Conservation (phyloP, 441 rosid species). For the Croton laevigatus region DNA sequence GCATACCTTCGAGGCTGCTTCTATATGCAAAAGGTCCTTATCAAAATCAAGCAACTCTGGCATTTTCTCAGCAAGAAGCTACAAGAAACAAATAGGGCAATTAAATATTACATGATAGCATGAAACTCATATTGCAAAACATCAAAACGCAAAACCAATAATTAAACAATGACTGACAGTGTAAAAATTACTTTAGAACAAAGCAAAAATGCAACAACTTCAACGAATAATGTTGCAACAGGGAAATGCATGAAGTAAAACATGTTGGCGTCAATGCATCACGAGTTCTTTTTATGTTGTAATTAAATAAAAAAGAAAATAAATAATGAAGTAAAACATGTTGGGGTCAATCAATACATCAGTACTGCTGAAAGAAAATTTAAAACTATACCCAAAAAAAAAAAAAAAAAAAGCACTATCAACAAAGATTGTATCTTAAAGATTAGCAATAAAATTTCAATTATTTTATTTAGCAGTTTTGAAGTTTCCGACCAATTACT, state of each 20-base stretch:
- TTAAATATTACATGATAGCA: not conserved
- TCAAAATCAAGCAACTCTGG: slow-evolving; percentile 88
- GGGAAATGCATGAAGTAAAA: not conserved
- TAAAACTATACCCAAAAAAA: too few relatives aligned
- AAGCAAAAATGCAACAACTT: not conserved
- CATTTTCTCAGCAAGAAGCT: slow-evolving; percentile 95
- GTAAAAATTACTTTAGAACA: not conserved
- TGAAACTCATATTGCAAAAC: not conserved
- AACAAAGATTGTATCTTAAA: too few relatives aligned
- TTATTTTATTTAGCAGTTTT: too few relatives aligned
- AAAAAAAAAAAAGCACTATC: too few relatives aligned
- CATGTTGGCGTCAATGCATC: not conserved
- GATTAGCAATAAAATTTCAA: too few relatives aligned
- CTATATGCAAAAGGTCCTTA: slow-evolving; percentile 83
- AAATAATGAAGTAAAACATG: too few relatives aligned
- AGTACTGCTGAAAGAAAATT: not conserved
- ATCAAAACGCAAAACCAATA: not conserved
- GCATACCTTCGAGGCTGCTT: slow-evolving; percentile 94
- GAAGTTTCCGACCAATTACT: too few relatives aligned
- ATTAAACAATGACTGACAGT: not conserved
- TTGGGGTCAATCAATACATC: too few relatives aligned
- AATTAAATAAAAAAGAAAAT: not conserved
- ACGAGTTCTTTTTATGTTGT: not conserved
- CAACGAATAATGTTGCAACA: not conserved
- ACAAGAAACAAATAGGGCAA: slow-evolving; percentile 19